A percentile compares a stretch with the other conserved stretches of the same genome.
Evolutionary conservation across 352 stramenopile species (phyloP).

Genomic region (Globisporangium barbulae): DNA sequence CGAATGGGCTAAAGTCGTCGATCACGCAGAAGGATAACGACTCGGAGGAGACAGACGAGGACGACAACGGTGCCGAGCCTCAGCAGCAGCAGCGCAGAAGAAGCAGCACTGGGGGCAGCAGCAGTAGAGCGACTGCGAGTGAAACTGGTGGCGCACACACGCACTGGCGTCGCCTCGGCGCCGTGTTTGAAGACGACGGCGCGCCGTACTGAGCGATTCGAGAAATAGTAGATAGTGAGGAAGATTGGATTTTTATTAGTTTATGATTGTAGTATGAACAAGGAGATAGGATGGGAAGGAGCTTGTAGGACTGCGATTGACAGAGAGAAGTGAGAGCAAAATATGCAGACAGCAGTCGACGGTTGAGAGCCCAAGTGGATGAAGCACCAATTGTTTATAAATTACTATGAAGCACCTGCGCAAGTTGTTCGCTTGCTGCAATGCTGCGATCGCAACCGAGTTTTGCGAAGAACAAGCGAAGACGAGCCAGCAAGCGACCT

Average conservation of each 20-base stretch:
- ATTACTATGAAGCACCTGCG: too few relatives aligned
- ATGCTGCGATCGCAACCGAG: too few relatives aligned
- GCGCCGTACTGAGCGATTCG: neutral
- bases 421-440: too few relatives aligned
- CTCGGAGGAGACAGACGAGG: conserved; percentile 12
- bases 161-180: neutral
- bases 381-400: too few relatives aligned
- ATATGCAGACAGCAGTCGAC: too few relatives aligned
- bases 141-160: neutral
- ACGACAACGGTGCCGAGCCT: neutral
- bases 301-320: too few relatives aligned
- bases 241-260: neutral
- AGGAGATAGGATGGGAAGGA: neutral
- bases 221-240: neutral
- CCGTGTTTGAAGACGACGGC: conserved; percentile 1
- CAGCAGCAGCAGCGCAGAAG: neutral
- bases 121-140: neutral
- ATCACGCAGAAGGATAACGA: neutral
- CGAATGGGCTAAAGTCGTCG: neutral
- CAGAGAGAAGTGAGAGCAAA: too few relatives aligned
- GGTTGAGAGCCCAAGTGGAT: too few relatives aligned
- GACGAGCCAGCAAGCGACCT: too few relatives aligned
- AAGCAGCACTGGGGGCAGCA: neutral
- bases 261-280: neutral
- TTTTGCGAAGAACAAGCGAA: too few relatives aligned